Evolutionary conservation across 768 basidiomycete species (phyloP), one percentile per base, ranked within the genome.

Genomic region (Hysterangium stoloniferum): DNA sequence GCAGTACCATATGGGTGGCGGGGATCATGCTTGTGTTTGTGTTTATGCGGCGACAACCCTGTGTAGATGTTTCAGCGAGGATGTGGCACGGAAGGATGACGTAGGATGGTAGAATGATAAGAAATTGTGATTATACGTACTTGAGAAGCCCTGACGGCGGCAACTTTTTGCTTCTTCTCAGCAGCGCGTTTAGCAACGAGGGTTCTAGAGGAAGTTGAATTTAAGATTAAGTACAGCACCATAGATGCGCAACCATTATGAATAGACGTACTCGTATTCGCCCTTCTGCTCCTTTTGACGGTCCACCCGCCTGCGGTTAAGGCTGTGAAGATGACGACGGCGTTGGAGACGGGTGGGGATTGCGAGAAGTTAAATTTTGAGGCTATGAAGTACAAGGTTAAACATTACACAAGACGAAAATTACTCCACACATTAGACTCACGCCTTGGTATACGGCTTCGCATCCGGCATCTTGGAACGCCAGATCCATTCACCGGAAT

Each of bases 391-490:
- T n/a, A 22, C 25, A 43, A 11, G 35, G 8, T 8, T n/a, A n/a
- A n/a, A n/a, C n/a, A 51, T 24, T 24, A 35, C 44, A 8, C 20
- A 22, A 34, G 25, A 27, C 29, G 32, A 19, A 58, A n/a, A 57
- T 41, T 1, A n/a, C 29, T 15, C 17, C 24, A n/a, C n/a, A n/a
- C n/a, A 31, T 6, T 24, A 3, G 6, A 84, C 85, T 67, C 64
- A 92, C 87, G 94, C 91, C 77, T 99, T 99, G 73, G 85, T 90
- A 72, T 93, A 95, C 37, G 93, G 86, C 76, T 96, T 96, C 45
- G 84, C 88, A 57, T 76, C 71, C 62, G 80, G 78, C 77, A 95
- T 96, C 84, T 94, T 96, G 63, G 74, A 58, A 67, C 82, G n/a
- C n/a, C n/a, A n/a, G n/a, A n/a, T n/a, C n/a, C n/a, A n/a, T n/a